phyloP scores from a whole-genome alignment of 345 rosid genomes.

The Carallia pectinifolia region DNA sequence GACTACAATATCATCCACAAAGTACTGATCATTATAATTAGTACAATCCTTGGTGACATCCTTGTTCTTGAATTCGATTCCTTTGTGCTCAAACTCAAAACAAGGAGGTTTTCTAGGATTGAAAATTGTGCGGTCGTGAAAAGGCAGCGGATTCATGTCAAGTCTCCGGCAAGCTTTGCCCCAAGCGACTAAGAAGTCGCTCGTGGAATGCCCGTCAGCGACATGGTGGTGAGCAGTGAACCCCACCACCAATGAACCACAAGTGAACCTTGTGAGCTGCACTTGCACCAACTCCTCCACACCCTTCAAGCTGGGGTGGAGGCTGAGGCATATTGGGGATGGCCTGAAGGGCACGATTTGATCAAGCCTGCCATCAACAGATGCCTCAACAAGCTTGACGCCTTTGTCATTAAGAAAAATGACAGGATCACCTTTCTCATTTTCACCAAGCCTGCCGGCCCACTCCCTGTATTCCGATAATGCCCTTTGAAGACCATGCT shows the following conservation, averaged over 20 bases:
- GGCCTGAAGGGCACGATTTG: slow-evolving; percentile 23
- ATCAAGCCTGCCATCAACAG: slow-evolving; percentile 17
- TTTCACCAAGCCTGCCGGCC: slow-evolving; percentile 30
- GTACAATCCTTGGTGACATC: neutral
- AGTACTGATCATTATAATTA: neutral
- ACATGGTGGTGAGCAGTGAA: slow-evolving; percentile 35
- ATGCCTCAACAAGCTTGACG: slow-evolving; percentile 33
- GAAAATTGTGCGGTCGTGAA: slow-evolving; percentile 26
- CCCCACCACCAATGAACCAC: slow-evolving; percentile 35
- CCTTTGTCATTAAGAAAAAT: slow-evolving; percentile 29
- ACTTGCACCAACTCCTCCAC: slow-evolving; percentile 37
- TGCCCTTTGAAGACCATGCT: slow-evolving; percentile 23
- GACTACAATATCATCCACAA: slow-evolving; percentile 15
- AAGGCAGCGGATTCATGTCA: slow-evolving; percentile 17
- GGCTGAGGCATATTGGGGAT: slow-evolving; percentile 21
- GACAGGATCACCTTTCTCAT: slow-evolving; percentile 21
- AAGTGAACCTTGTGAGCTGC: slow-evolving; percentile 32
- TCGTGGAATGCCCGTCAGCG: slow-evolving; percentile 32
- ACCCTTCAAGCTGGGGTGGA: slow-evolving; percentile 32
- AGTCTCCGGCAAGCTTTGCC: slow-evolving; percentile 34
- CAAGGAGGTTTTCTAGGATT: slow-evolving; percentile 22
- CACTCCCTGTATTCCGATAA: slow-evolving; percentile 27
- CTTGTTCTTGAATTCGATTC: slow-evolving; percentile 25
- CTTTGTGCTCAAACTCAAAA: slow-evolving; percentile 24
- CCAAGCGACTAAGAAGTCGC: slow-evolving; percentile 37